Conservation (phyloP, 2,329 filamentous ascomycete genomes). For the Aspergillus cejpii region DNA sequence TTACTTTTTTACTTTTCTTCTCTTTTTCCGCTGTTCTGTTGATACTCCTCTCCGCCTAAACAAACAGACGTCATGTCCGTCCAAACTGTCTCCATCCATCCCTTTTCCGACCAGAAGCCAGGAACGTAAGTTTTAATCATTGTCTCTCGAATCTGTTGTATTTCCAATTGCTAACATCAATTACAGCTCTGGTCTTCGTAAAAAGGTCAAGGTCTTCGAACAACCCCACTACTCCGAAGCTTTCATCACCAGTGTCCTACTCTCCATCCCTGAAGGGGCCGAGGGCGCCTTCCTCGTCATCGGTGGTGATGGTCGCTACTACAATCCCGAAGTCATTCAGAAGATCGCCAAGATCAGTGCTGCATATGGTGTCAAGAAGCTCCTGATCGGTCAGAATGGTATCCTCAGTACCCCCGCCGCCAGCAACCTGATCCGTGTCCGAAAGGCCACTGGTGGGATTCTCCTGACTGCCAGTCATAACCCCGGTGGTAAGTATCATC, state of each 20-base stretch:
- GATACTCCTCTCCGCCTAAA: conserved; percentile 6
- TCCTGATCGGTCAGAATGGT: conserved; percentile 89
- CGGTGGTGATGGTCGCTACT: conserved; percentile 93
- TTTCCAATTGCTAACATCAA: not conserved
- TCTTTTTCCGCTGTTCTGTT: conserved; percentile 6
- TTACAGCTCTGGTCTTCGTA: conserved; percentile 85
- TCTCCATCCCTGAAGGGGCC: conserved; percentile 91
- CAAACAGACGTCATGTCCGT: conserved; percentile 56
- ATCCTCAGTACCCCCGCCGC: conserved; percentile 95
- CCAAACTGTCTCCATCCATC: conserved; percentile 72
- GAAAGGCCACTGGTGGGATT: conserved; percentile 92
- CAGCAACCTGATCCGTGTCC: conserved; percentile 90
- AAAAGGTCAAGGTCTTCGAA: conserved; percentile 98
- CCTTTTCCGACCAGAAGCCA: conserved; percentile 95
- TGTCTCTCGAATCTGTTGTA: conserved; percentile 6
- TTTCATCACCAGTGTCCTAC: conserved; percentile 87
- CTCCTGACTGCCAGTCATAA: conserved; percentile 97
- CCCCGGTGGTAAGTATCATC: conserved; percentile 67
- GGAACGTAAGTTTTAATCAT: conserved; percentile 71
- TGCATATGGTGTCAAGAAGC: conserved; percentile 98
- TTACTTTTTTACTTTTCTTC: conserved; percentile 6
- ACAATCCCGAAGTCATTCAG: conserved; percentile 94
- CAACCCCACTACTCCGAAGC: conserved; percentile 91
- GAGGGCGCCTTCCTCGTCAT: conserved; percentile 89
- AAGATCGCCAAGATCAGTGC: conserved; percentile 95